phyloP scores from a whole-genome alignment of 768 basidiomycete genomes.

The Leccinum subtestaceum region DNA sequence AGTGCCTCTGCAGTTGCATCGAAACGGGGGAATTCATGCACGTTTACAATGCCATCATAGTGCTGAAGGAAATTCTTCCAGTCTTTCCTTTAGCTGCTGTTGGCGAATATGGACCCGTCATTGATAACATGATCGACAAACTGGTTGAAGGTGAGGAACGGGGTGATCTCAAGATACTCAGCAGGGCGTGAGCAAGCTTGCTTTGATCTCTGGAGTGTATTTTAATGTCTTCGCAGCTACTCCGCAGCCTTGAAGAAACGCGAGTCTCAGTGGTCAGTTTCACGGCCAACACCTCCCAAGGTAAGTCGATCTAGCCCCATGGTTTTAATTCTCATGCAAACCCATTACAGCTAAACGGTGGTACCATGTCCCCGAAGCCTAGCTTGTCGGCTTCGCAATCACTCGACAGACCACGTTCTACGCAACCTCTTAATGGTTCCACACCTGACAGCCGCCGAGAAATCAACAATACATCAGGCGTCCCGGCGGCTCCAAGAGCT shows the following conservation, averaged over 20 bases:
- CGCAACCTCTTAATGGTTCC: constrained; percentile 41
- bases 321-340: neutral
- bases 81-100: constrained; percentile 79
- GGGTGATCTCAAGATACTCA: constrained; percentile 80
- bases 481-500: constrained; percentile 50
- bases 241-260: constrained; percentile 73
- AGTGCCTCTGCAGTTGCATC: constrained; percentile 82
- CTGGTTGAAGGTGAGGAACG: constrained; percentile 76
- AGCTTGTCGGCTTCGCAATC: constrained; percentile 27
- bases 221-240: constrained; percentile 45
- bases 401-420: constrained; percentile 30
- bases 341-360: constrained; percentile 26
- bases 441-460: constrained; percentile 39
- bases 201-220: neutral
- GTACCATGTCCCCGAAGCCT: constrained; percentile 28
- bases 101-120: constrained; percentile 48
- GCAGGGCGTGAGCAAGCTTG: constrained; percentile 56
- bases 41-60: constrained; percentile 93
- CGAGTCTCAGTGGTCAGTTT: constrained; percentile 52
- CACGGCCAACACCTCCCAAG: constrained; percentile 32
- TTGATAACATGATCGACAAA: constrained; percentile 61
- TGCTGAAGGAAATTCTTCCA: constrained; percentile 86
- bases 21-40: constrained; percentile 93
- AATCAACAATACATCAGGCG: constrained; percentile 24
- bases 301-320: constrained; percentile 18